phyloP scores from a whole-genome alignment of 2,329 filamentous ascomycete genomes.

The Fusarium sp. region DNA sequence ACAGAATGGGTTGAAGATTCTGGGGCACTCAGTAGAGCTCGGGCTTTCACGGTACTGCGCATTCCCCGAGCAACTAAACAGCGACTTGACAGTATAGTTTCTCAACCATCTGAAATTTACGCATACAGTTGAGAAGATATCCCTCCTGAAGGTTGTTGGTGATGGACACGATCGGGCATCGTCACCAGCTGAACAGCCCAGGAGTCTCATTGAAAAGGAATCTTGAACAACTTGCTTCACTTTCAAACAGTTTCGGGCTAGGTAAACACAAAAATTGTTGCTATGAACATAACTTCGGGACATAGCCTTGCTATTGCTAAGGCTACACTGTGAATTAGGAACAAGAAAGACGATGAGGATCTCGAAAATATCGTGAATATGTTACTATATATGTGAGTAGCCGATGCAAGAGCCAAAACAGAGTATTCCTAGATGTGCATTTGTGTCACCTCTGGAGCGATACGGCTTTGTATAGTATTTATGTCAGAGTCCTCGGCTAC shows the following conservation, averaged over 20 bases:
- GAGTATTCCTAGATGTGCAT: background rate
- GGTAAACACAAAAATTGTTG: no score
- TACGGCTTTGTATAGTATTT: background rate
- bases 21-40: background rate
- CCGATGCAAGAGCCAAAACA: background rate
- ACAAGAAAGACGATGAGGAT: background rate
- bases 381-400: background rate
- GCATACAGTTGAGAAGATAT: background rate
- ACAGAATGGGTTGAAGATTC: no score
- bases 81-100: background rate
- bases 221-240: no score
- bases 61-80: background rate
- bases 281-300: background rate
- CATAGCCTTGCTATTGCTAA: background rate
- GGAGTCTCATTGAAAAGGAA: background rate
- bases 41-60: background rate
- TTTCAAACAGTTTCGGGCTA: background rate
- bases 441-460: background rate
- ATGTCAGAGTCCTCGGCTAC: background rate
- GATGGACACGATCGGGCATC: background rate
- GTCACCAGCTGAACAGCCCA: background rate
- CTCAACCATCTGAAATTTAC: background rate
- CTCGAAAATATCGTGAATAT: background rate
- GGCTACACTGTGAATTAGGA: background rate
- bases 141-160: background rate